Evolutionary conservation across 2,329 filamentous ascomycete species (phyloP), one percentile per base, ranked within the genome.

Genomic region (Paecilomyces formosus): DNA sequence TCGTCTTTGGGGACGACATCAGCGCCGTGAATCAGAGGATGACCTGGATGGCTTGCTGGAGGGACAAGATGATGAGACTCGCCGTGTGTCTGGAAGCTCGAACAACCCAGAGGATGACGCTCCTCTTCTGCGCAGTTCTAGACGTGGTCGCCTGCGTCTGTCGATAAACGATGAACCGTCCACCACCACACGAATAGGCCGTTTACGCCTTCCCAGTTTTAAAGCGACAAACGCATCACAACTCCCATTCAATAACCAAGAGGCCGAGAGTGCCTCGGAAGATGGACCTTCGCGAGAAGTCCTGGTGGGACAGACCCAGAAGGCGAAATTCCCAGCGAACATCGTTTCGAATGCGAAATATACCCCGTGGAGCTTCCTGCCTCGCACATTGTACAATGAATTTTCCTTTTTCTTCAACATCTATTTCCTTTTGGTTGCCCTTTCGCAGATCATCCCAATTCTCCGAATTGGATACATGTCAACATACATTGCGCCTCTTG

Each of bases 381-480:
- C 95, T 2, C 82, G 93, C 56, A 99, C 94, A 0, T 80, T 99
- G 22, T 99, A 97, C 76, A 97, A 97, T 77, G 94, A 99, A 72
- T 99, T 99, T 73, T 97, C 93, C 60, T 99, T 97, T 79, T 99
- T 99, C 78, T 96, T 99, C 82, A 99, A 99, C 82, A 90, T 97
- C 81, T 99, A 99, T 73, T 99, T 99, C 73, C 81, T 99, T 58
- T 85, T 97, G 26, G 94, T 99, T 55, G 95, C 94, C 6, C 76
- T 97, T 55, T 97, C 93, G 39, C 94, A 99, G 76, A 87, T 91
- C 51, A 92, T 99, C 68, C 92, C 92, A 3, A 84, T 89, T 22
- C 78, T 99, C 57, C 86, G 92, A 57, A 97, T 99, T 64, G 94
- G 94, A 58, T 97, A 97, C 73, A 83, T 99, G 61, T 90, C 90